Conservation (phyloP, 2,329 filamentous ascomycete species). For the Ophiostoma novo-ulmi region DNA sequence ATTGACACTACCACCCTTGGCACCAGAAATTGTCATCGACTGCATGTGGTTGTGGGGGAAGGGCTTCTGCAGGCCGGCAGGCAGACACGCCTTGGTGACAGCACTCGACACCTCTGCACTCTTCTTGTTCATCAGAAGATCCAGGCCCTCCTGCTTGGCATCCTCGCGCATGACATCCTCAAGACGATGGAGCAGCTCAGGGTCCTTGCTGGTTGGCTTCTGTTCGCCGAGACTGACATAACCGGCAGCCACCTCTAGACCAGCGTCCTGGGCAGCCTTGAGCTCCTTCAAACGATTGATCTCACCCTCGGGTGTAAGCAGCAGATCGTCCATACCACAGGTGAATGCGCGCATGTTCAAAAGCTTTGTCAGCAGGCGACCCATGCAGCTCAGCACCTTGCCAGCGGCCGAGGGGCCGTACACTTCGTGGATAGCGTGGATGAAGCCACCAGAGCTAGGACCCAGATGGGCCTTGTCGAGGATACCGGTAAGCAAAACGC, state of each 20-base stretch:
- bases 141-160: constrained; percentile 82
- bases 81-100: constrained; percentile 75
- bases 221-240: constrained; percentile 78
- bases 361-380: constrained; percentile 80
- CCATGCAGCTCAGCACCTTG: constrained; percentile 81
- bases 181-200: constrained; percentile 68
- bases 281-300: constrained; percentile 63
- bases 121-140: constrained; percentile 73
- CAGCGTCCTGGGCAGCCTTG: constrained; percentile 60
- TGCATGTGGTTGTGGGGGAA: constrained; percentile 99
- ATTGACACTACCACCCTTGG: constrained; percentile 89
- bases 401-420: constrained; percentile 86
- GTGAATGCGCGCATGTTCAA: constrained; percentile 93
- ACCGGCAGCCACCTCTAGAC: constrained; percentile 73
- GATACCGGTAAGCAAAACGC: constrained; percentile 83
- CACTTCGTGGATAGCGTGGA: constrained; percentile 88
- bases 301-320: constrained; percentile 77
- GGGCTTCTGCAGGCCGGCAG: constrained; percentile 75
- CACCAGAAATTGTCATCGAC: constrained; percentile 93
- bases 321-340: constrained; percentile 94
- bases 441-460: constrained; percentile 75
- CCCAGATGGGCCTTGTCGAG: constrained; percentile 95
- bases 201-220: constrained; percentile 57
- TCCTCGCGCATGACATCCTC: constrained; percentile 91
- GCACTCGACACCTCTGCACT: constrained; percentile 67